Evolutionary conservation across 306 rosid species (phyloP), one percentile per base, ranked within the genome.

Genomic region (Rosa chinensis): DNA sequence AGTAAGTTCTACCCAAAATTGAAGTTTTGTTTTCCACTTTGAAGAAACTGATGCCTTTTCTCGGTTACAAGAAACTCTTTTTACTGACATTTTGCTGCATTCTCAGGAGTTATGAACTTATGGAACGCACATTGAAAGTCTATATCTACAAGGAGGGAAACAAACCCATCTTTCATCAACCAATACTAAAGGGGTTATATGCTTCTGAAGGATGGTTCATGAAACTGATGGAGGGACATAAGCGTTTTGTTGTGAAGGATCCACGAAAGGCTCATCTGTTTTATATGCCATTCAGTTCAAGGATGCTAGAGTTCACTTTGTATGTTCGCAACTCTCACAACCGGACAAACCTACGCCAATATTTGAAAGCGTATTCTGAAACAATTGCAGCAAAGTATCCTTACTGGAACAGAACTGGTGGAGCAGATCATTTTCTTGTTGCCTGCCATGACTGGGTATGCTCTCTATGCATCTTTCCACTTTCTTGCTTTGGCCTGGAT

Each of bases 391-490:
- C 95, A 75, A 92, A 88, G 62, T 94, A 92, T 83, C 87, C 68
- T 45, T 89, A 88, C 81, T 94, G 88, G 64, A 92, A 94, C 80
- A 85, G 97, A 88, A 94, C 97, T 61, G 87, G 88, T 76, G 99
- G 99, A 64, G 93, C 97, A 32, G 97, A 92, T 86, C 98, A 94
- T 88, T 94, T 94, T 86, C 97, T 94, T 85, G 98, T 87, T 80
- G 97, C 97, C 61, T 94, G 98, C 86, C 98, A 94, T 86, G 98
- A 94, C 79, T 94, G 97, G 99, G 99, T 94, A 88, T 70, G 81
- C 40, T 67, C 49, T 66, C 74, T 35, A 23, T 73, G 71, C 79
- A 77, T 63, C 71, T 82, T 37, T 62, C 40, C 8, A 49, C 14
- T 69, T 35, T 42, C 71, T 61, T 76, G 8, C n/a, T 76, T 76